phyloP scores from a whole-genome alignment of 2,329 filamentous ascomycete species.

The Calonectria fujianensis region DNA sequence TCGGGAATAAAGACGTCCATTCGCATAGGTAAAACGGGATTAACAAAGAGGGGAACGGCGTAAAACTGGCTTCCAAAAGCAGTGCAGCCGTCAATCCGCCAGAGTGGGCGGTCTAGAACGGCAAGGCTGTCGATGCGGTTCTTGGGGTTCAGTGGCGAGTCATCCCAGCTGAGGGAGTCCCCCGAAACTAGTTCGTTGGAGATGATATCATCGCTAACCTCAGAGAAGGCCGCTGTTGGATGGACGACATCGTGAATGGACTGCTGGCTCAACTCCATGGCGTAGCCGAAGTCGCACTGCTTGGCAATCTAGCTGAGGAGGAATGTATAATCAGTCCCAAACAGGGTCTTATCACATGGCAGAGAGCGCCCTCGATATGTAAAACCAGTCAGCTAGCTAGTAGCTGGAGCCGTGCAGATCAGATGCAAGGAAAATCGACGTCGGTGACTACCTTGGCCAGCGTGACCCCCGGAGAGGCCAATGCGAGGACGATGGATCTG shows the following conservation, averaged over 20 bases:
- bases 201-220: conserved; percentile 27
- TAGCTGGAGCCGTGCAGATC: conserved; percentile 47
- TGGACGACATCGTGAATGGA: conserved; percentile 75
- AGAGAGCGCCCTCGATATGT: conserved; percentile 46
- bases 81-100: conserved; percentile 76
- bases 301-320: conserved; percentile 35
- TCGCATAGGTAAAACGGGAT: conserved; percentile 68
- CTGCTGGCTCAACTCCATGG: conserved; percentile 73
- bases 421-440: conserved; percentile 45
- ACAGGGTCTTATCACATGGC: conserved; percentile 45
- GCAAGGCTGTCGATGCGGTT: conserved; percentile 76
- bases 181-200: conserved; percentile 13
- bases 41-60: conserved; percentile 71
- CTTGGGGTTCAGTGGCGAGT: conserved; percentile 74
- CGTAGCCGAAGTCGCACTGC: conserved; percentile 39
- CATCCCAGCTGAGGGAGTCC: conserved; percentile 62
- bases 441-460: conserved; percentile 32
- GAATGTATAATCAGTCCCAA: conserved; percentile 40
- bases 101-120: conserved; percentile 65
- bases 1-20: conserved; percentile 76
- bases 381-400: conserved; percentile 46
- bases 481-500: conserved; percentile 39
- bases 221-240: conserved; percentile 72
- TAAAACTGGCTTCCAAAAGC: conserved; percentile 76
- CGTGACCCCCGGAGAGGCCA: conserved; percentile 37